Percentiles rank a stretch among this genome's conserved stretches.
Conservation (phyloP, 257 asterid species). For the Thymus mandschuricus region DNA sequence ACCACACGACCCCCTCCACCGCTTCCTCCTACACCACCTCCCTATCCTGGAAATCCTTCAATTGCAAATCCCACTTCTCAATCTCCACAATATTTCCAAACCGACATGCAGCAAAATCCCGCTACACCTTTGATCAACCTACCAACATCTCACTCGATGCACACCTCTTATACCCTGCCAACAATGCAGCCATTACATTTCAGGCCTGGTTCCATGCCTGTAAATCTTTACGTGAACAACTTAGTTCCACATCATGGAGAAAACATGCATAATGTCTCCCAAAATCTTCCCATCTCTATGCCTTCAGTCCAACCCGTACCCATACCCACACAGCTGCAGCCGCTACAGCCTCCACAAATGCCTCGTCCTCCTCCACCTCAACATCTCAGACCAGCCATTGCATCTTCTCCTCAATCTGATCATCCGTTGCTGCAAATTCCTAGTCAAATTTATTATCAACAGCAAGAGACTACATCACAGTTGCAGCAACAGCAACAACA, state of each 20-base stretch:
- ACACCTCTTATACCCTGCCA: slow-evolving; percentile 57
- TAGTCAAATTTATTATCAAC: slow-evolving; percentile 52
- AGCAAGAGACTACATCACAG: slow-evolving; percentile 50
- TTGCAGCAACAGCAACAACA: slow-evolving; percentile 47
- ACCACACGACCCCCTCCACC: slow-evolving; percentile 77
- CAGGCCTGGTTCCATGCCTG: slow-evolving; percentile 66
- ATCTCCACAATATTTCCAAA: slow-evolving; percentile 56
- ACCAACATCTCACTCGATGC: slow-evolving; percentile 42
- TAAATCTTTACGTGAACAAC: slow-evolving; percentile 54
- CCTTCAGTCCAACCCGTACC: slow-evolving; percentile 57
- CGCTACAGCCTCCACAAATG: slow-evolving; percentile 89
- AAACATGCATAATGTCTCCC: slow-evolving; percentile 50
- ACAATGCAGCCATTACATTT: slow-evolving; percentile 58
- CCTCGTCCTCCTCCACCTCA: slow-evolving; percentile 86
- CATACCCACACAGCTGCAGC: slow-evolving; percentile 72
- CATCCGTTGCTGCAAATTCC: slow-evolving; percentile 44
- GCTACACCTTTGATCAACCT: slow-evolving; percentile 45
- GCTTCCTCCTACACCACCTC: slow-evolving; percentile 86
- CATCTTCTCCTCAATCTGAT: slow-evolving; percentile 74
- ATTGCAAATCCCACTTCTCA: slow-evolving; percentile 54
- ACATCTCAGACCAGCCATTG: slow-evolving; percentile 73
- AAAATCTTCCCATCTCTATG: slow-evolving; percentile 54
- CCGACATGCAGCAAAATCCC: slow-evolving; percentile 63
- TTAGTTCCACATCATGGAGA: slow-evolving; percentile 66
- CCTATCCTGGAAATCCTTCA: slow-evolving; percentile 59